These are phyloP conservation scores for Kingdonia uniflora DNA, from an alignment of 164 flowering plant species.

Conservation along the genomic window DNA sequence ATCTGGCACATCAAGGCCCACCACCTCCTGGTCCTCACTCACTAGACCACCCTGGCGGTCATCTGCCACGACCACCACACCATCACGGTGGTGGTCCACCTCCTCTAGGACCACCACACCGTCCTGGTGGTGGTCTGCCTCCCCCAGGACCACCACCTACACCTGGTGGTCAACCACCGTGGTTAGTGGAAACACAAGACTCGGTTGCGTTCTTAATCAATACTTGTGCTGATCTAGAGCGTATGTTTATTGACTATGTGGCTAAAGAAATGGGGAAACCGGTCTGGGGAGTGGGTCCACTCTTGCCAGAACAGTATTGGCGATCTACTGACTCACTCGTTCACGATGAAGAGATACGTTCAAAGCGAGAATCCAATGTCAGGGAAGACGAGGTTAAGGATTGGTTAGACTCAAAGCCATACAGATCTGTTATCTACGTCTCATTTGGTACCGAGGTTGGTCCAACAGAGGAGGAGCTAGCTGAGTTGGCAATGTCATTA, in stretches of 20 bases:
- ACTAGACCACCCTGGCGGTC: not conserved
- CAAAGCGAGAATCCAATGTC: slow-evolving; percentile 19
- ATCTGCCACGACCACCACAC: not conserved
- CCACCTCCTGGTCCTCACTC: slow-evolving; percentile 4
- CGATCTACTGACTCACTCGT: slow-evolving; percentile 18
- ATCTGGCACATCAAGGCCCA: slow-evolving; percentile 14
- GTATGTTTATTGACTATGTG: slow-evolving; percentile 37
- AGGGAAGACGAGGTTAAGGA: slow-evolving; percentile 28
- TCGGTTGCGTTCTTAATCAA: slow-evolving; percentile 39
- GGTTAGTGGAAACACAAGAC: slow-evolving; percentile 32
- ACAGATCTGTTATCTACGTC: slow-evolving; percentile 30
- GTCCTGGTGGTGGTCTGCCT: not conserved
- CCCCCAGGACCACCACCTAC: not conserved
- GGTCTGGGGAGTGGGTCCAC: slow-evolving; percentile 56
- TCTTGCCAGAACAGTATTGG: slow-evolving; percentile 53
- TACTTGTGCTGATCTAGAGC: slow-evolving; percentile 49
- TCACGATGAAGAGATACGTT: slow-evolving; percentile 23
- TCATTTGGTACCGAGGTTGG: slow-evolving; percentile 38
- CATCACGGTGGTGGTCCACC: not conserved
- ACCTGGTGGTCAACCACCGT: slow-evolving; percentile 11
- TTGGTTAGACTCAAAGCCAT: slow-evolving; percentile 36
- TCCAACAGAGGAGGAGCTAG: slow-evolving; percentile 21
- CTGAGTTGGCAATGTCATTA: slow-evolving; percentile 20
- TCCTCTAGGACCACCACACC: not conserved
- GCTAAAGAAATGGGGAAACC: slow-evolving; percentile 25